A percentile compares a stretch with the other conserved stretches of the same genome.
Evolutionary conservation across 768 basidiomycete species (phyloP).

Genomic region (Lepiota brunneoincarnata): DNA sequence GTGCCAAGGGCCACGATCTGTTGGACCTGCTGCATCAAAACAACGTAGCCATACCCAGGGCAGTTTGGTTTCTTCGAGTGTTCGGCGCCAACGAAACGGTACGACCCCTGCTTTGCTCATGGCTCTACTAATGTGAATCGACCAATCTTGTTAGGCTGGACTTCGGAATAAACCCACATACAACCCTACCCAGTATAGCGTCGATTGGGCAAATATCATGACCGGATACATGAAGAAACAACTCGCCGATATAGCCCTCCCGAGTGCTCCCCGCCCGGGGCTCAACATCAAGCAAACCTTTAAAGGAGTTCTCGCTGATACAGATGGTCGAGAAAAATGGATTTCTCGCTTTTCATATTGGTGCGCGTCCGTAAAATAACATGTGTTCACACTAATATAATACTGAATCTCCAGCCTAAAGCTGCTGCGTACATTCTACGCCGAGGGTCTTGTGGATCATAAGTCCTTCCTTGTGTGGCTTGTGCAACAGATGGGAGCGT

Average conservation of each 20-base stretch:
- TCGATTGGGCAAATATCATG: constrained; percentile 82
- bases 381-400: not conserved
- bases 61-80: constrained; percentile 86
- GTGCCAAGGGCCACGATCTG: constrained; percentile 81
- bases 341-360: constrained; percentile 77
- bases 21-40: constrained; percentile 76
- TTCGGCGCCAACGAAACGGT: constrained; percentile 88
- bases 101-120: constrained; percentile 11
- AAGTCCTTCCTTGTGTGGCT: constrained; percentile 77
- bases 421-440: constrained; percentile 72
- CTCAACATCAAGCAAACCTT: constrained; percentile 83
- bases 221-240: constrained; percentile 84
- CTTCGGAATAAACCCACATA: constrained; percentile 77
- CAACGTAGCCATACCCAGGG: constrained; percentile 75
- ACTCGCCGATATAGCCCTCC: constrained; percentile 72
- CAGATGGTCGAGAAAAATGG: constrained; percentile 72
- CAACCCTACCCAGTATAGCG: constrained; percentile 78
- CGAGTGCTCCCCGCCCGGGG: constrained; percentile 72
- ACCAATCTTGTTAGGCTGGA: constrained; percentile 48
- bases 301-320: constrained; percentile 75
- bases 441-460: constrained; percentile 79
- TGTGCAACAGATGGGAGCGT: constrained; percentile 70
- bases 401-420: constrained; percentile 45
- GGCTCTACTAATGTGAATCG: too few species aligned
- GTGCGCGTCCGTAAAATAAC: constrained; percentile 30